Evolutionary conservation across 352 stramenopile genomes (phyloP).

Genomic region (Elongisporangium anandrum): DNA sequence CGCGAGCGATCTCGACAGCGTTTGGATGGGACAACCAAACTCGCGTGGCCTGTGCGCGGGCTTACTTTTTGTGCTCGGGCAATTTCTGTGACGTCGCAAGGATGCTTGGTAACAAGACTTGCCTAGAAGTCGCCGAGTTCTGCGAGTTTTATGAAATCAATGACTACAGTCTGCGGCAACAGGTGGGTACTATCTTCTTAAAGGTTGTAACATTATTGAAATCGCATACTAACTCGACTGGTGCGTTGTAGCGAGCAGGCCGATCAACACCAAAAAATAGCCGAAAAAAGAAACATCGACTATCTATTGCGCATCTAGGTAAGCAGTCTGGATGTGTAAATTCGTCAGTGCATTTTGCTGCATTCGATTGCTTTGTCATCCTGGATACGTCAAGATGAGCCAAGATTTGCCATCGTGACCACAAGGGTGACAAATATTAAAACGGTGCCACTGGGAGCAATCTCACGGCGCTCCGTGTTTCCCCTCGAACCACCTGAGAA

Average conservation of each 20-base stretch:
- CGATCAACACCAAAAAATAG: slow-evolving; percentile 13
- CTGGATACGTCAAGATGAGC: slow-evolving; percentile 55
- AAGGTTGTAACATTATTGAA: neutral
- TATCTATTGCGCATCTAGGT: slow-evolving; percentile 54
- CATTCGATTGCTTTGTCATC: slow-evolving; percentile 28
- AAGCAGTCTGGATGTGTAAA: slow-evolving; percentile 44
- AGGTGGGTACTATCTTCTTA: slow-evolving; percentile 22
- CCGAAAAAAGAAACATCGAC: slow-evolving; percentile 54
- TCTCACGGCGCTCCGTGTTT: slow-evolving; percentile 9
- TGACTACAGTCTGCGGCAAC: slow-evolving; percentile 36
- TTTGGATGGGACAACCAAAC: slow-evolving; percentile 46
- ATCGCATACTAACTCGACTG: neutral
- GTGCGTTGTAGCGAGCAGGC: neutral
- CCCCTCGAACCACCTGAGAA: slow-evolving; percentile 23
- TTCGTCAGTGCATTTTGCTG: slow-evolving; percentile 3
- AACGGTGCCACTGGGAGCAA: slow-evolving; percentile 1
- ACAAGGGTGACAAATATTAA: slow-evolving; percentile 51
- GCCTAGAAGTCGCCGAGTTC: slow-evolving; percentile 66
- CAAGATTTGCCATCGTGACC: slow-evolving; percentile 32
- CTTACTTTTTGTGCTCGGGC: slow-evolving; percentile 63
- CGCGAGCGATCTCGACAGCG: slow-evolving; percentile 35
- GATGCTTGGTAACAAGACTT: slow-evolving; percentile 62
- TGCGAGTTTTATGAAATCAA: slow-evolving; percentile 70
- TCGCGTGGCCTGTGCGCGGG: slow-evolving; percentile 46
- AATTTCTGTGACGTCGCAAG: slow-evolving; percentile 79